phyloP scores from a whole-genome alignment of 768 basidiomycete species.

The Lactifluus pinguis region DNA sequence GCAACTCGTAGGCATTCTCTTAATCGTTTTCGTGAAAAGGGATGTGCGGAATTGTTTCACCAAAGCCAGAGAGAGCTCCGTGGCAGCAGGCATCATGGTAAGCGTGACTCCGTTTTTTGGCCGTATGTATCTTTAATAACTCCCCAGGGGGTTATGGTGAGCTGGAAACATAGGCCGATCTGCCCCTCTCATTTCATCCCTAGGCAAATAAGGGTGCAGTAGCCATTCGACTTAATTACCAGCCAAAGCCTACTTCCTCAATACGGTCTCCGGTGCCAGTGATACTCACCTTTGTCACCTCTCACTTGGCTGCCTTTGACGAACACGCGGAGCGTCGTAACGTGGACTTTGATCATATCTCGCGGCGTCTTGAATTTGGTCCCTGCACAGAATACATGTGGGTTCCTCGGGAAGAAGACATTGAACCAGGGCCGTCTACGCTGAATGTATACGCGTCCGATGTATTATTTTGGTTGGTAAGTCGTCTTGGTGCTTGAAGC shows the following conservation, averaged over 20 bases:
- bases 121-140: neutral
- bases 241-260: slow-evolving; percentile 30
- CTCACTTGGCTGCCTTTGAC: slow-evolving; percentile 79
- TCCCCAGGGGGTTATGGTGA: slow-evolving; percentile 7
- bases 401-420: neutral
- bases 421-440: neutral
- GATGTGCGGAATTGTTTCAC: slow-evolving; percentile 40
- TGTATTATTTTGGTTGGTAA: slow-evolving; percentile 17
- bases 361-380: slow-evolving; percentile 46
- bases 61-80: slow-evolving; percentile 40
- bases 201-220: slow-evolving; percentile 83
- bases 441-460: slow-evolving; percentile 14
- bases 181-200: neutral
- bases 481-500: neutral
- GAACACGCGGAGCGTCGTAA: slow-evolving; percentile 70
- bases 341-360: slow-evolving; percentile 64
- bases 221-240: slow-evolving; percentile 53
- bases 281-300: slow-evolving; percentile 64
- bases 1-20: slow-evolving; percentile 79
- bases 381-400: slow-evolving; percentile 21
- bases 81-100: slow-evolving; percentile 75
- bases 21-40: slow-evolving; percentile 59
- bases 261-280: slow-evolving; percentile 30
- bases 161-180: neutral
- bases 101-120: slow-evolving; percentile 8